Percentiles rank a stretch among this genome's conserved stretches.
Conservation (phyloP, 345 rosid genomes). For the Lenwebbia sp. region DNA sequence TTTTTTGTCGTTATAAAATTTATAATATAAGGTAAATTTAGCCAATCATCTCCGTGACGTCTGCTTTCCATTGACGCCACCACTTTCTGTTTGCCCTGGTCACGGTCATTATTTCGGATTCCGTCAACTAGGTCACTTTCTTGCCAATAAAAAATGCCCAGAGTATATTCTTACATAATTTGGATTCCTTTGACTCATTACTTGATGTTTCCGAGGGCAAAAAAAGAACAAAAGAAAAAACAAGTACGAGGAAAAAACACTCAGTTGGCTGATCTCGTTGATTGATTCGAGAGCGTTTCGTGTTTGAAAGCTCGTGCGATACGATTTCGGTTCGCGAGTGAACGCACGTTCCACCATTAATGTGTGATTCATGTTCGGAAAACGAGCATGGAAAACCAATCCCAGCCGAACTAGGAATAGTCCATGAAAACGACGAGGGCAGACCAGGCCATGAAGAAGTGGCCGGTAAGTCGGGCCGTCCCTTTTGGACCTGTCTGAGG, state of each 20-base stretch:
- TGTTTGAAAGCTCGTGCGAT: neutral
- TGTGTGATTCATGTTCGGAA: neutral
- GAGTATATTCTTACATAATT: neutral
- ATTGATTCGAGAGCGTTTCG: neutral
- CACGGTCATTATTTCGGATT: neutral
- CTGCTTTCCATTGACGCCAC: neutral
- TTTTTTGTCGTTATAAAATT: no score
- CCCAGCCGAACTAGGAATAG: neutral
- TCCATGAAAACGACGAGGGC: neutral
- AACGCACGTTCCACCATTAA: neutral
- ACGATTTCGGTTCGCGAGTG: neutral
- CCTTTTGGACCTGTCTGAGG: neutral
- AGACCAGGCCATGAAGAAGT: neutral
- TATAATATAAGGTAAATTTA: neutral
- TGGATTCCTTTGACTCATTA: neutral
- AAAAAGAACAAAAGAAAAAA: no score
- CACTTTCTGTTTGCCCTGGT: neutral
- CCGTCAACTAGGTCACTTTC: neutral
- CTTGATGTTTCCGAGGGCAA: neutral
- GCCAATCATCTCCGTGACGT: neutral
- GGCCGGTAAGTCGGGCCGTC: neutral
- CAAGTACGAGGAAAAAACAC: no score
- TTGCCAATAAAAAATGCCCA: neutral
- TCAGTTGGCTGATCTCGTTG: neutral
- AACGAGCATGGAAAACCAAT: neutral